phyloP scores from a whole-genome alignment of 345 rosid species.

The Eucalyptus brandiana region DNA sequence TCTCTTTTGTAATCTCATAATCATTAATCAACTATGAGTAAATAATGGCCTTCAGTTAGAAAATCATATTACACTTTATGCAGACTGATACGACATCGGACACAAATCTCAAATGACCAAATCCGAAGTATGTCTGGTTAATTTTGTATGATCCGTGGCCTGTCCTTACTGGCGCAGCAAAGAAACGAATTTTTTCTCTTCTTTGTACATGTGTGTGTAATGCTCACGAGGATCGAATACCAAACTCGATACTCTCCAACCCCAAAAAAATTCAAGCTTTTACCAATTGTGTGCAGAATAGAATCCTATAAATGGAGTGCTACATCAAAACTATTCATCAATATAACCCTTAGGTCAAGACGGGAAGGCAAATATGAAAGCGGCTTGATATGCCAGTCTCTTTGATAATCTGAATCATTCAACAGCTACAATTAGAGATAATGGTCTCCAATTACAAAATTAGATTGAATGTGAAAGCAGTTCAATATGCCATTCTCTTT shows the following conservation, averaged over 20 bases:
- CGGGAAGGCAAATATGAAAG: neutral
- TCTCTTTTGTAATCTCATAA: neutral
- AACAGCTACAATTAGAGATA: neutral
- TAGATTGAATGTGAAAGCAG: neutral
- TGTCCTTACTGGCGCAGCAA: neutral
- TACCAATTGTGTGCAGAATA: too few relatives aligned
- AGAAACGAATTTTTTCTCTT: too few relatives aligned
- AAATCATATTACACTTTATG: neutral
- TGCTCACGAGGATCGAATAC: too few relatives aligned
- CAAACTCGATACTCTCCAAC: too few relatives aligned
- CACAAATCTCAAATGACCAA: neutral
- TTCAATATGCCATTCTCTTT: neutral
- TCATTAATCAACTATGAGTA: neutral
- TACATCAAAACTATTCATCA: neutral
- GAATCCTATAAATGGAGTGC: neutral
- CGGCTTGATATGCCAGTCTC: neutral
- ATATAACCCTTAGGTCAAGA: neutral
- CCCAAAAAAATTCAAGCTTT: too few relatives aligned
- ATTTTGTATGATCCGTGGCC: neutral
- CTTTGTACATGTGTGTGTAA: too few relatives aligned
- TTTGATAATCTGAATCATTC: neutral
- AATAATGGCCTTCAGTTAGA: neutral
- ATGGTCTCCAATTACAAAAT: neutral
- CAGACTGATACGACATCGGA: neutral
- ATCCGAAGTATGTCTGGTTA: neutral